Evolutionary conservation across 2,329 filamentous ascomycete genomes (phyloP).

Genomic region (Cladosporium sp.): DNA sequence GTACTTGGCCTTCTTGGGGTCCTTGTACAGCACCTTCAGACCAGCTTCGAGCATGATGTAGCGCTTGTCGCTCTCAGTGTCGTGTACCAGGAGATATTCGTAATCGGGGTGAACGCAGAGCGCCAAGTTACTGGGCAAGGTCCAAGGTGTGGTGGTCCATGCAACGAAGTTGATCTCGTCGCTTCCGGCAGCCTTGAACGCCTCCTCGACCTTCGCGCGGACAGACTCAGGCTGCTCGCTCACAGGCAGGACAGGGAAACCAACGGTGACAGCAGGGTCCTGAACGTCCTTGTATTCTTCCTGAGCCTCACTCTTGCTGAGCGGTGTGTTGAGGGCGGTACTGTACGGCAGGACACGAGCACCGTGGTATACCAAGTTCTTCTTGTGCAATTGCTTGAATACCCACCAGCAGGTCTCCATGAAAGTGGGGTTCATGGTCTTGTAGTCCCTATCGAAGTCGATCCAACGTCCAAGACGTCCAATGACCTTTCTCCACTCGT

Average conservation of each 20-base stretch:
- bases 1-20: conserved; percentile 92
- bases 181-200: conserved; percentile 26
- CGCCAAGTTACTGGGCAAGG: conserved; percentile 73
- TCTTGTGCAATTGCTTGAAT: conserved; percentile 88
- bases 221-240: conserved; percentile 29
- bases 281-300: conserved; percentile 94
- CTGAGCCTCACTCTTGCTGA: conserved; percentile 90
- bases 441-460: conserved; percentile 97
- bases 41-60: conserved; percentile 82
- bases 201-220: conserved; percentile 26
- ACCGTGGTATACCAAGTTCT: conserved; percentile 83
- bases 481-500: conserved; percentile 83
- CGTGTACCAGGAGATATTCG: conserved; percentile 81
- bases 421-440: conserved; percentile 93
- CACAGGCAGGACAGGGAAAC: conserved; percentile 67
- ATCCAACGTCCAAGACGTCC: conserved; percentile 92
- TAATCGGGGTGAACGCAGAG: conserved; percentile 77
- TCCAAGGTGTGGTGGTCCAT: conserved; percentile 91
- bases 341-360: conserved; percentile 95
- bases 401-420: conserved; percentile 99
- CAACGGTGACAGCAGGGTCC: conserved; percentile 83
- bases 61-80: conserved; percentile 75
- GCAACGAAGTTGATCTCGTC: conserved; percentile 74
- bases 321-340: conserved; percentile 79
- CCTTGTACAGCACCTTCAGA: conserved; percentile 81